Percentiles rank a stretch among this genome's conserved stretches.
Evolutionary conservation across 2,329 filamentous ascomycete species (phyloP).

Genomic region (Alternaria sp.): DNA sequence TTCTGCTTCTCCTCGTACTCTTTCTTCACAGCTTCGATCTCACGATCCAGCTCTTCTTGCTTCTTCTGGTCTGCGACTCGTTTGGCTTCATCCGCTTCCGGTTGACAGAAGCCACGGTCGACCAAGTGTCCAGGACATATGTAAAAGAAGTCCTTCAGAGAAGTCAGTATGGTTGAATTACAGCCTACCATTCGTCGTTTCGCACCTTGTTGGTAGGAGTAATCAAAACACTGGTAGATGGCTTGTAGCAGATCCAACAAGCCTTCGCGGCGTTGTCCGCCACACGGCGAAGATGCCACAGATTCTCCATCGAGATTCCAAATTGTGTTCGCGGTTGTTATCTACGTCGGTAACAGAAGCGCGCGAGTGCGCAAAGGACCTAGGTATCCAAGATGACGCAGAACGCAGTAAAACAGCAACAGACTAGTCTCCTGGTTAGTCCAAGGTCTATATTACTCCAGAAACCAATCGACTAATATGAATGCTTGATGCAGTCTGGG

Average conservation of each 20-base stretch:
- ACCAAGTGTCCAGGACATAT: slow-evolving; percentile 83
- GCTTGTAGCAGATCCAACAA: slow-evolving; percentile 92
- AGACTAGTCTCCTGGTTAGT: not conserved
- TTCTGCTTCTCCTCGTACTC: slow-evolving; percentile 62
- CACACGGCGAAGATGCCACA: slow-evolving; percentile 85
- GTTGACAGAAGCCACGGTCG: slow-evolving; percentile 78
- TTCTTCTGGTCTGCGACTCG: slow-evolving; percentile 61
- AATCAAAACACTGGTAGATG: slow-evolving; percentile 83
- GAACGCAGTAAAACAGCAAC: not conserved
- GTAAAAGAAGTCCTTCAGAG: slow-evolving; percentile 82
- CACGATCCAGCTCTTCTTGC: slow-evolving; percentile 55
- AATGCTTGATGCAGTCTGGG: not conserved
- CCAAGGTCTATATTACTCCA: not conserved
- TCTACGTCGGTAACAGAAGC: not conserved
- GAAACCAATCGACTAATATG: not conserved
- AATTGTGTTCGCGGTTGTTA: not conserved
- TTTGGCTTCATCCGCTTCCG: slow-evolving; percentile 73
- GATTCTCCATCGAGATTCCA: slow-evolving; percentile 65
- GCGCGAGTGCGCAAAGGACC: not conserved
- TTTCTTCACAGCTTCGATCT: slow-evolving; percentile 58
- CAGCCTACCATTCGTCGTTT: not conserved
- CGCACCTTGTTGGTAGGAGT: slow-evolving; percentile 86
- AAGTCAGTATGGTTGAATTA: not conserved
- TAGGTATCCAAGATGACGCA: not conserved
- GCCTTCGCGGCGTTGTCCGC: slow-evolving; percentile 82